Percentiles rank a stretch among this genome's conserved stretches.
Evolutionary conservation across 2,329 filamentous ascomycete species (phyloP).

Genomic region (Fulvia fulva): DNA sequence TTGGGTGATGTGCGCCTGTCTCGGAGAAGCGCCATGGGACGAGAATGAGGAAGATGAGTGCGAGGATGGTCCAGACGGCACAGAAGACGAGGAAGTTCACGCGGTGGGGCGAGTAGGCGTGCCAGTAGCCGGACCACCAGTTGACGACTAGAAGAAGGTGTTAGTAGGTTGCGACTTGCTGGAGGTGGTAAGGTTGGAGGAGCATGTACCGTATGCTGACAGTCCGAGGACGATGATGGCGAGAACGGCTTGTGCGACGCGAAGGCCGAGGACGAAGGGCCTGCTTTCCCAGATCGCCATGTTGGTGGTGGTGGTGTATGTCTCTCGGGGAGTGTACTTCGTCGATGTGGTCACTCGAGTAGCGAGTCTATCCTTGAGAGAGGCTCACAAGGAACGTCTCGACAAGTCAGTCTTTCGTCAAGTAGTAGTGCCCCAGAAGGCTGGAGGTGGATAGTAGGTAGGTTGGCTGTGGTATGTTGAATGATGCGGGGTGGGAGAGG

Average conservation of each 20-base stretch:
- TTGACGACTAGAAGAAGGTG: constrained; percentile 50
- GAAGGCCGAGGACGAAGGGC: constrained; percentile 55
- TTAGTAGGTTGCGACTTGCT: background rate
- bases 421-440: background rate
- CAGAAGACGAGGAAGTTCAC: constrained; percentile 79
- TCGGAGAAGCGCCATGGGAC: constrained; percentile 47
- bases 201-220: constrained; percentile 61
- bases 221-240: constrained; percentile 72
- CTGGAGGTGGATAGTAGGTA: background rate
- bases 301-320: background rate
- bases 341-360: background rate
- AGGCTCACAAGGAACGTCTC: background rate
- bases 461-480: background rate
- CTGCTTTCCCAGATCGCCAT: constrained; percentile 10
- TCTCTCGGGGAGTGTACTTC: background rate
- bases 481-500: background rate
- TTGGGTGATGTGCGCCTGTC: constrained; percentile 56
- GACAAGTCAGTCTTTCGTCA: background rate
- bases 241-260: constrained; percentile 64
- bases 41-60: constrained; percentile 65
- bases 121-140: constrained; percentile 51
- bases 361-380: background rate
- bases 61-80: constrained; percentile 69
- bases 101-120: constrained; percentile 50
- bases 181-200: background rate